Base-by-base conservation (phyloP, 306 rosid species). In the Lathyrus oleraceus region DNA sequence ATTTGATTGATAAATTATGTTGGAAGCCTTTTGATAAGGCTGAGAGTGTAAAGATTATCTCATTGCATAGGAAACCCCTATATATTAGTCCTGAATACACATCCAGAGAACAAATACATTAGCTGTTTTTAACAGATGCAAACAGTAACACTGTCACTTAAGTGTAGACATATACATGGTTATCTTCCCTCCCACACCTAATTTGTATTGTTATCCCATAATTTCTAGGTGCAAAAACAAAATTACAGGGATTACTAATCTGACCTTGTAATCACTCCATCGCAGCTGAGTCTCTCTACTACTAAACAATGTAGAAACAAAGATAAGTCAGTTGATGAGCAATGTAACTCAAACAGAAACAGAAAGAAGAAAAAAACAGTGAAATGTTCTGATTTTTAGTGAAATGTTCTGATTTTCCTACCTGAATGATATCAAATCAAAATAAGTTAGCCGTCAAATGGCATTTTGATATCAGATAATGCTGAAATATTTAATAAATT, bases 391-490 rank as follows among this genome's bases (percentile, higher is more conserved):
- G 54, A 9, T 54, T 23, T 61, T 11, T 60, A 27, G 39, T 62
- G 66, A 38, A 23, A 62, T 21, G 39, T 14, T 63, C 40, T 65
- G 48, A 6, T 56, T 25, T 23, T 62, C 47, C 69, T 38, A 62
- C 76, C 57, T 57, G 40, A 38, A 28, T 69, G 59, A 63, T 57
- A 69, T 40, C 54, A 73, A 61, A 28, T 70, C 62, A 76, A 49
- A 56, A 67, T 21, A 61, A 25, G 64, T 56, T 58, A 48, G 62
- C 71, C 40, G 14, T 28, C 77, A 70, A 65, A 40, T 1, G 39
- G 58, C 16, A 27, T 27, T 59, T 42, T 25, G 7, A 72, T 52
- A 8, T 44, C 69, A 61, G 21, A 51, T 38, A 56, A 57, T 54
- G 32, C 65, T 35, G 21, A 63, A 54, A 54, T n/a, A 48, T 15